Evolutionary conservation across 2,329 filamentous ascomycete species (phyloP).

Genomic region (Knoxdaviesia proteae): DNA sequence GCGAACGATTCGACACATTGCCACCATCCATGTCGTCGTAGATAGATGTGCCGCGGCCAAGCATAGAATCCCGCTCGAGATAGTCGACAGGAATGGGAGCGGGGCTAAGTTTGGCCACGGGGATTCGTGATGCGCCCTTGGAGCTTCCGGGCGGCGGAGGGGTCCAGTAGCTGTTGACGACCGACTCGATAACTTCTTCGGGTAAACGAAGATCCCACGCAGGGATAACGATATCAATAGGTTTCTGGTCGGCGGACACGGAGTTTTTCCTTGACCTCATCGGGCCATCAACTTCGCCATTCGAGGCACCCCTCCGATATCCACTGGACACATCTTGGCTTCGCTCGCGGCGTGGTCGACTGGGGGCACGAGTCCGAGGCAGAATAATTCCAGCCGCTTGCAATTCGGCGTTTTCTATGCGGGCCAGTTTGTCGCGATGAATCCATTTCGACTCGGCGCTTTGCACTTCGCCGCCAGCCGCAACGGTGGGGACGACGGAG

Average conservation of each 20-base stretch:
- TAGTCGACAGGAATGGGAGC: constrained; percentile 52
- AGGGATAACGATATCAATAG: constrained; percentile 19
- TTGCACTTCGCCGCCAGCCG: constrained; percentile 7
- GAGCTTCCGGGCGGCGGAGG: constrained; percentile 20
- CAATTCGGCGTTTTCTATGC: constrained; percentile 62
- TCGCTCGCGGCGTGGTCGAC: constrained; percentile 15
- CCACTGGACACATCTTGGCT: too few relatives aligned
- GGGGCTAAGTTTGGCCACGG: constrained; percentile 61
- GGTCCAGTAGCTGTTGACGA: constrained; percentile 28
- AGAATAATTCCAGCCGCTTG: constrained; percentile 55
- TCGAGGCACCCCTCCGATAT: too few relatives aligned
- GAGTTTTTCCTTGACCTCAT: constrained; percentile 13
- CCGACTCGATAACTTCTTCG: constrained; percentile 51
- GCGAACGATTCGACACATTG: constrained; percentile 23
- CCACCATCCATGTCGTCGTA: too few relatives aligned
- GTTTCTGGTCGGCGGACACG: constrained; percentile 16
- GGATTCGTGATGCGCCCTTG: constrained; percentile 62
- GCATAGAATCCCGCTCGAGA: constrained; percentile 52
- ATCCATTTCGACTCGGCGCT: constrained; percentile 60
- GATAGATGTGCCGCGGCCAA: constrained; percentile 22
- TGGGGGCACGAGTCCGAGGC: constrained; percentile 30
- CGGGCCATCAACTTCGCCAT: neutral
- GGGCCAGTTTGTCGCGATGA: constrained; percentile 63
- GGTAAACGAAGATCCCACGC: constrained; percentile 56
- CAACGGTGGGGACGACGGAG: neutral